Percentiles rank a stretch among this genome's conserved stretches.
These are phyloP conservation scores for Talaromyces piceae DNA, from an alignment of 2,329 filamentous ascomycete species.

Conservation along the genomic window DNA sequence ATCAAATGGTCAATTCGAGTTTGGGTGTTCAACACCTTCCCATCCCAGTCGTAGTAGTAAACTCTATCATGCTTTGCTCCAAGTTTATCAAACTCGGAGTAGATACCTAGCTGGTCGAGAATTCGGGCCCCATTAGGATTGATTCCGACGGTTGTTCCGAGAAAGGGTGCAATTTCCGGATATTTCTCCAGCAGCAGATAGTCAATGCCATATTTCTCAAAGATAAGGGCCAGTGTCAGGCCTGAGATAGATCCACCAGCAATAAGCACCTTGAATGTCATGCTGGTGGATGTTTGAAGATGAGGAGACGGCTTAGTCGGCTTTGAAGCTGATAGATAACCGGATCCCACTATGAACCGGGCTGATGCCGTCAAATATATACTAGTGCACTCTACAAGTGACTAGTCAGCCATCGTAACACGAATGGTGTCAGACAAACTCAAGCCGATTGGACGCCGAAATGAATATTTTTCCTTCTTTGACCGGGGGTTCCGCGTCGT, in stretches of 20 bases:
- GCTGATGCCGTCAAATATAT: no score
- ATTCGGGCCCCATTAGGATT: slow-evolving; percentile 39
- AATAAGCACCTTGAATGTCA: slow-evolving; percentile 34
- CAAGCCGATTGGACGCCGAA: no score
- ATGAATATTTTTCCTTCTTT: no score
- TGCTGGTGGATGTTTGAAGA: neutral
- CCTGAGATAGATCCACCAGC: slow-evolving; percentile 44
- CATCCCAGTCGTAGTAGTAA: neutral
- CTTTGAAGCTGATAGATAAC: no score
- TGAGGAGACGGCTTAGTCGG: neutral
- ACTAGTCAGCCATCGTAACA: no score
- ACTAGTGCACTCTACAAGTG: no score
- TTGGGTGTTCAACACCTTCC: neutral
- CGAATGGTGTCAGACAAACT: no score
- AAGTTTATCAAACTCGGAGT: neutral
- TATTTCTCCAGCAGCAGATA: slow-evolving; percentile 43
- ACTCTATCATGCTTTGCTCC: neutral
- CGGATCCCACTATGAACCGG: no score
- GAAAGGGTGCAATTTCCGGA: slow-evolving; percentile 26
- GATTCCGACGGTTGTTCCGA: slow-evolving; percentile 45
- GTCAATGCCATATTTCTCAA: slow-evolving; percentile 40
- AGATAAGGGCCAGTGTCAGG: slow-evolving; percentile 38
- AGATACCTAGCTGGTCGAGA: slow-evolving; percentile 44
- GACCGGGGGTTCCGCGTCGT: no score
- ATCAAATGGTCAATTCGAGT: neutral